Percentiles rank a stretch among this genome's conserved stretches.
phyloP scores from a whole-genome alignment of 345 rosid species.

The Eutrema heterophyllum region DNA sequence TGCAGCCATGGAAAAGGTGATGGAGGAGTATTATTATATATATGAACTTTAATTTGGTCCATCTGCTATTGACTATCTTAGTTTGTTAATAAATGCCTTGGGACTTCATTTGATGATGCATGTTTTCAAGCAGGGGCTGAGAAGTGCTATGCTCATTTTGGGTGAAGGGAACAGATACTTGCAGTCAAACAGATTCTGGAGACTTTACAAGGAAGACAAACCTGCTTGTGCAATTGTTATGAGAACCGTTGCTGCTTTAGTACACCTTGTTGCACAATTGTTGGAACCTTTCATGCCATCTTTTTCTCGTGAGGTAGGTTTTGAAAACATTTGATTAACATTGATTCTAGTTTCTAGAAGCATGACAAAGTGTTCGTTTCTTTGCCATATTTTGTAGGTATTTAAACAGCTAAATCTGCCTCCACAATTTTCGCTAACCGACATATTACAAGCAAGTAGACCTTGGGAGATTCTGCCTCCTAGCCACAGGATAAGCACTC shows the following conservation, averaged over 20 bases:
- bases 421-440: conserved; percentile 61
- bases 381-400: conserved; percentile 41
- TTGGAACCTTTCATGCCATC: conserved; percentile 95
- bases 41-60: too few relatives aligned
- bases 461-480: conserved; percentile 75
- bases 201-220: conserved; percentile 70
- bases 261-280: conserved; percentile 71
- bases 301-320: conserved; percentile 58
- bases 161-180: conserved; percentile 37
- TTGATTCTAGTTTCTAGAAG: background rate
- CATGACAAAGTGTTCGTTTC: background rate
- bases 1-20: conserved; percentile 88
- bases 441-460: conserved; percentile 49
- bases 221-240: conserved; percentile 65
- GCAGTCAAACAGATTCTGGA: conserved; percentile 86
- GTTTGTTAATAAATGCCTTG: background rate
- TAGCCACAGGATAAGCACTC: conserved; percentile 57
- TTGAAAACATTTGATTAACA: too few relatives aligned
- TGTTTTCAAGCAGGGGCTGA: conserved; percentile 90
- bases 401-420: conserved; percentile 78
- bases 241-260: conserved; percentile 71
- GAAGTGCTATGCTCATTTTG: conserved; percentile 74
- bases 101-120: conserved; percentile 19
- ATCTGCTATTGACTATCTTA: too few relatives aligned
- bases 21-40: background rate